These are phyloP conservation scores for Aspergillus homomorphus DNA, from an alignment of 495 filamentous ascomycete species.

Conservation along the genomic window DNA sequence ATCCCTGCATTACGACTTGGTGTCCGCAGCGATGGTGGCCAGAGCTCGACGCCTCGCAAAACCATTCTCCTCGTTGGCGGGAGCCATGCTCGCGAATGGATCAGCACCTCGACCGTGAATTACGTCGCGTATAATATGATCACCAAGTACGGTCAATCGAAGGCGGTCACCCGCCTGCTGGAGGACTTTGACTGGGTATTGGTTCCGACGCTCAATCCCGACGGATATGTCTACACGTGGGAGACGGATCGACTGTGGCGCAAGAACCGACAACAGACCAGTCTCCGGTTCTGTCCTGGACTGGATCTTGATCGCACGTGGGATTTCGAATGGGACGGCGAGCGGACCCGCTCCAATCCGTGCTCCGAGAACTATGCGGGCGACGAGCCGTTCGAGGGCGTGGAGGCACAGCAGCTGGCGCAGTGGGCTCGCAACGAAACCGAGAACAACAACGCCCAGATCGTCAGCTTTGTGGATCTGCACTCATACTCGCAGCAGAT, in stretches of 20 bases:
- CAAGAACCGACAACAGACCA: conserved; percentile 87
- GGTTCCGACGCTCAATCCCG: conserved; percentile 85
- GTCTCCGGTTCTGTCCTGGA: conserved; percentile 77
- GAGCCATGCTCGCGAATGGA: conserved; percentile 92
- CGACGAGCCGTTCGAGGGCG: conserved; percentile 74
- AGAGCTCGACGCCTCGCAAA: conserved; percentile 52
- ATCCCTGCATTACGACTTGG: conserved; percentile 84
- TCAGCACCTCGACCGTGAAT: conserved; percentile 86
- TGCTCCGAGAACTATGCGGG: conserved; percentile 93
- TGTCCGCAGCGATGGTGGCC: conserved; percentile 44
- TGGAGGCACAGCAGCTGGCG: conserved; percentile 72
- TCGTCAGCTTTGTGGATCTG: conserved; percentile 83
- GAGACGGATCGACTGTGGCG: conserved; percentile 89
- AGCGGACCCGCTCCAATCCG: conserved; percentile 66
- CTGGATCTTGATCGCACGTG: conserved; percentile 87
- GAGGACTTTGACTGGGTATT: conserved; percentile 84
- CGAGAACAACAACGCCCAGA: conserved; percentile 60
- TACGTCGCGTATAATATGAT: conserved; percentile 90
- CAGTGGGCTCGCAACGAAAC: conserved; percentile 87
- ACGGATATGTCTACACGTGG: conserved; percentile 94
- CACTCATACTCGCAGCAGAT: conserved; percentile 97
- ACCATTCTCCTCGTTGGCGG: conserved; percentile 84
- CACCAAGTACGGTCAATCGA: conserved; percentile 67
- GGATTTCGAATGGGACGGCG: conserved; percentile 77
- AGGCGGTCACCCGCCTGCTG: conserved; percentile 69